These are phyloP conservation scores for Phytophthora sojae DNA, from an alignment of 352 stramenopile genomes.

Conservation along the genomic window DNA sequence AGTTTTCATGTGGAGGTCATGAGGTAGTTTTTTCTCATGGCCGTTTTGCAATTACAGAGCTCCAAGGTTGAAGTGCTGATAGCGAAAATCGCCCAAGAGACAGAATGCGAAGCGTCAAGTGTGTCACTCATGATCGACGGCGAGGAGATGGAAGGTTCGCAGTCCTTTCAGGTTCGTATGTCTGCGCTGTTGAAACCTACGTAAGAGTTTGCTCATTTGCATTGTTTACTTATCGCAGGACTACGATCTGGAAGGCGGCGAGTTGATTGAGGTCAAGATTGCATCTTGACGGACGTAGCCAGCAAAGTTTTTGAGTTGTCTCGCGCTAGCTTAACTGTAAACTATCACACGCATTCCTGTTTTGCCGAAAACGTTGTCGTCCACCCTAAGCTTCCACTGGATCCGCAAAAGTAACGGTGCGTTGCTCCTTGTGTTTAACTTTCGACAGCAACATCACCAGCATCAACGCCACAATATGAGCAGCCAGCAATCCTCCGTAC, in stretches of 20 bases:
- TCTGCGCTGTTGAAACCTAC: neutral
- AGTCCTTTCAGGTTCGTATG: constrained; percentile 56
- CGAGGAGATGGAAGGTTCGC: constrained; percentile 49
- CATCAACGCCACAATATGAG: constrained; percentile 51
- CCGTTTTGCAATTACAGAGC: constrained; percentile 32
- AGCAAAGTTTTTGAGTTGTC: constrained; percentile 6
- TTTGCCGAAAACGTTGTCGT: neutral
- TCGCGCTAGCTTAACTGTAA: constrained; percentile 26
- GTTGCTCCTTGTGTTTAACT: constrained; percentile 42
- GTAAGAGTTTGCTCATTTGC: constrained; percentile 4
- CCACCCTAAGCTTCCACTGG: constrained; percentile 11
- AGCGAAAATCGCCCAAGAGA: constrained; percentile 32
- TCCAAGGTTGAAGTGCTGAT: constrained; percentile 57
- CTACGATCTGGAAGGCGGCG: constrained; percentile 75
- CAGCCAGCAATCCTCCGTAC: constrained; percentile 68
- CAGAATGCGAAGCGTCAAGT: constrained; percentile 25
- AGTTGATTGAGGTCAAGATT: constrained; percentile 73
- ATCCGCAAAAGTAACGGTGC: constrained; percentile 8
- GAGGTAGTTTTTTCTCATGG: neutral
- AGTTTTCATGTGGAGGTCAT: neutral
- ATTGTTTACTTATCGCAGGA: constrained; percentile 37
- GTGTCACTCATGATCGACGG: constrained; percentile 63
- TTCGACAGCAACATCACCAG: constrained; percentile 58
- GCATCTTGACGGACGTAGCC: constrained; percentile 23
- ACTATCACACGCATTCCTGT: neutral